A percentile compares a stretch with the other conserved stretches of the same genome.
Evolutionary conservation across 1,284 basidiomycete genomes (phyloP).

Genomic region (Rhizoctonia solani): DNA sequence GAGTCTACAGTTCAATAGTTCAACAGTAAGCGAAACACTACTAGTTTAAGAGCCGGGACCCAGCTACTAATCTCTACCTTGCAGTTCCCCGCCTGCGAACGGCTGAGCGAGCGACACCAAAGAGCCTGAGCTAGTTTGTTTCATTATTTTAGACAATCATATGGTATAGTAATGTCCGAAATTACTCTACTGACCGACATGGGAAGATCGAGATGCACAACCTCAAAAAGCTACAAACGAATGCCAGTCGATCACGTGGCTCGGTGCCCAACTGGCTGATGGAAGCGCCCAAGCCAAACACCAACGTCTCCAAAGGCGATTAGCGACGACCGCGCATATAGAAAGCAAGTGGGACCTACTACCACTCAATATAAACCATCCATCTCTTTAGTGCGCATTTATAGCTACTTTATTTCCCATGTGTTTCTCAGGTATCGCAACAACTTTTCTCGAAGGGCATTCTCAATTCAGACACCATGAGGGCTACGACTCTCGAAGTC

Average conservation of each 20-base stretch:
- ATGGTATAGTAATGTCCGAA: not conserved
- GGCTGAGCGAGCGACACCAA: slow-evolving; percentile 1
- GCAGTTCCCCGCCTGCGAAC: not conserved
- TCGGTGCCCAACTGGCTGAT: not conserved
- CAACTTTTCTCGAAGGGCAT: not conserved
- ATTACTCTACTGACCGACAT: slow-evolving; percentile 32
- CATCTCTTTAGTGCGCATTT: too few relatives aligned
- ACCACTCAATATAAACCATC: too few relatives aligned
- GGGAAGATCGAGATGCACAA: slow-evolving; percentile 5
- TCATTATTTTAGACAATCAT: not conserved
- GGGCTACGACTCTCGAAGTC: slow-evolving; percentile 30
- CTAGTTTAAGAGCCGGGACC: not conserved
- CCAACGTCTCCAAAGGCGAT: not conserved
- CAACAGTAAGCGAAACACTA: not conserved
- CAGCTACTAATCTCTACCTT: not conserved
- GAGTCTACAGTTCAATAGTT: slow-evolving; percentile 4
- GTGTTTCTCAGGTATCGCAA: not conserved
- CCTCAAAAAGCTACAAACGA: too few relatives aligned
- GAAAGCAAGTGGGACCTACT: not conserved
- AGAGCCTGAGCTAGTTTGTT: not conserved
- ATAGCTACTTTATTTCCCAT: too few relatives aligned
- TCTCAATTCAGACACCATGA: not conserved
- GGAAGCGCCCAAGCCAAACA: slow-evolving; percentile 1
- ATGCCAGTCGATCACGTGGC: slow-evolving; percentile 16
- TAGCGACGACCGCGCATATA: not conserved